Percentiles rank a stretch among this genome's conserved stretches.
phyloP scores from a whole-genome alignment of 306 rosid genomes.

The Amphicarpaea edgeworthii region DNA sequence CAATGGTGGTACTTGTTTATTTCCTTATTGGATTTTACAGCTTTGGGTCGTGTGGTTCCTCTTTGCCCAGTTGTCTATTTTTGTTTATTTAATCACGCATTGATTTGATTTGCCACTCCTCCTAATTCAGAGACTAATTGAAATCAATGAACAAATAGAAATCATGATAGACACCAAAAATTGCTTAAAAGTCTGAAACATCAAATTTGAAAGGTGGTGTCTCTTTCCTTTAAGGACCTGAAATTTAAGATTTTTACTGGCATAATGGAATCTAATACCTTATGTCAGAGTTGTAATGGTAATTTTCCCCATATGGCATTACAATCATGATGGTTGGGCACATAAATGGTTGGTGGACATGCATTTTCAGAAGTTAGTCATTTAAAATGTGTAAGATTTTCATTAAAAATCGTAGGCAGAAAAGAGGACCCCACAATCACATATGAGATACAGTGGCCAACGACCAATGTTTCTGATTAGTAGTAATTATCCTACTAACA shows the following conservation, averaged over 20 bases:
- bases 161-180: not conserved
- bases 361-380: constrained; percentile 41
- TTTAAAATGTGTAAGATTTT: constrained; percentile 18
- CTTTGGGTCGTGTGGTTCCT: not conserved
- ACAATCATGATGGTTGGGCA: constrained; percentile 15
- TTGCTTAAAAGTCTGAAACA: constrained; percentile 6
- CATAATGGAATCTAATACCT: not conserved
- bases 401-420: constrained; percentile 41
- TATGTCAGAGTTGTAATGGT: not conserved
- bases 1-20: not conserved
- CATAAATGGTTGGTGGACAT: constrained; percentile 42
- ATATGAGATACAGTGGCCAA: not conserved
- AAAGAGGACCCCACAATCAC: constrained; percentile 38
- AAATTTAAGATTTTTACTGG: not conserved
- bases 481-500: constrained; percentile 39
- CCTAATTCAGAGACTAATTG: not conserved
- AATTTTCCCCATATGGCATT: constrained; percentile 1
- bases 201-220: not conserved
- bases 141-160: not conserved
- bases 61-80: not conserved
- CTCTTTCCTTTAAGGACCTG: not conserved
- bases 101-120: not conserved
- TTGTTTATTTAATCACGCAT: not conserved
- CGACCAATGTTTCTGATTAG: constrained; percentile 51
- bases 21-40: not conserved